Evolutionary conservation across 495 filamentous ascomycete species (phyloP).

Genomic region (Trichoderma orchidacearum): DNA sequence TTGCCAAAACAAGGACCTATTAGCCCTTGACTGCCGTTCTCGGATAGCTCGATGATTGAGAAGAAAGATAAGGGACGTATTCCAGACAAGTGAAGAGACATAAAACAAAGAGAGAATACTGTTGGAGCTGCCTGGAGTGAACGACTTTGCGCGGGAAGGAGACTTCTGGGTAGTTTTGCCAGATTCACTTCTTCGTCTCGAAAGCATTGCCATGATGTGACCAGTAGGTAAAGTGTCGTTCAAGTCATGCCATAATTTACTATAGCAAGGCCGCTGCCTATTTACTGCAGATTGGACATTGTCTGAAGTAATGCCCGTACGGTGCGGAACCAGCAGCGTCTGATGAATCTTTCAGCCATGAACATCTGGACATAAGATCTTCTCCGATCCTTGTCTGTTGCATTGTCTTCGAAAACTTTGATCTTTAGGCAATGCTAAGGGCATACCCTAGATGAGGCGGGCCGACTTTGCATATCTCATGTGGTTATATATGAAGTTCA

Average conservation of each 20-base stretch:
- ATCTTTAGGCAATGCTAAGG: slow-evolving; percentile 8
- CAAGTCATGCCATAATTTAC: slow-evolving; percentile 3
- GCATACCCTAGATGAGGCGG: slow-evolving; percentile 10
- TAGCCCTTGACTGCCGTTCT: background rate
- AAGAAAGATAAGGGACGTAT: no score
- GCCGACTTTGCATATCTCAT: slow-evolving; percentile 15
- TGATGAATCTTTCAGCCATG: no score
- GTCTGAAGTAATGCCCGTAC: slow-evolving; percentile 9
- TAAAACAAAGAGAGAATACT: no score
- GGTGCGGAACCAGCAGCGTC: slow-evolving; percentile 6
- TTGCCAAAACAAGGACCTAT: background rate
- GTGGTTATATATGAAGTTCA: slow-evolving; percentile 11
- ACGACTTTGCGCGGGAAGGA: background rate
- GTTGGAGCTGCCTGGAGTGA: no score
- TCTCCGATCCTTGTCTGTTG: slow-evolving; percentile 1
- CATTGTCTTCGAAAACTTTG: slow-evolving; percentile 7
- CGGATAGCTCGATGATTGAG: background rate
- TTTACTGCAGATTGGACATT: slow-evolving; percentile 10
- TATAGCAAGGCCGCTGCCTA: slow-evolving; percentile 11
- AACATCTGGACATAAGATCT: slow-evolving; percentile 8
- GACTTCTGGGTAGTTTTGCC: no score
- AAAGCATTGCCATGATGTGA: background rate
- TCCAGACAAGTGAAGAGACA: no score
- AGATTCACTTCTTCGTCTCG: no score
- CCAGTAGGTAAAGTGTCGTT: background rate